Conservation (phyloP, 805 yeast genomes). For the Wickerhamomyces tratensis region DNA sequence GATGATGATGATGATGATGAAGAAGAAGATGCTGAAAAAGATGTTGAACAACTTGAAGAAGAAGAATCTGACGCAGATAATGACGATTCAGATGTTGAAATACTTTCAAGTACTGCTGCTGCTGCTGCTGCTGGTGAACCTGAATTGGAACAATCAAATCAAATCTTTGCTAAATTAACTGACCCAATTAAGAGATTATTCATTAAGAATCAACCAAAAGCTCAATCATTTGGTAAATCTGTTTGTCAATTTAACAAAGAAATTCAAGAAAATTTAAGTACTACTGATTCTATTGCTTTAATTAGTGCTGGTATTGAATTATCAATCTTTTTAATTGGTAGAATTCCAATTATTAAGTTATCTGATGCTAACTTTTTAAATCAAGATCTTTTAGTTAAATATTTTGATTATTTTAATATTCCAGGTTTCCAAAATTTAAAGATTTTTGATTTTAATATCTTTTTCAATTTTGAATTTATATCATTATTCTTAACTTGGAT, state of each 20-base stretch:
- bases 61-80: constrained; percentile 6
- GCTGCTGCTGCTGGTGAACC: constrained; percentile 1
- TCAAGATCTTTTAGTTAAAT: constrained; percentile 6
- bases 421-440: not conserved
- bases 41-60: constrained; percentile 2
- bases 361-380: constrained; percentile 11
- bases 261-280: constrained; percentile 15
- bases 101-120: not conserved
- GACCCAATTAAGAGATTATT: not conserved
- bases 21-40: constrained; percentile 14
- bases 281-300: constrained; percentile 17
- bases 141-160: constrained; percentile 1
- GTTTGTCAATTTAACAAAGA: constrained; percentile 4
- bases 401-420: too few species aligned
- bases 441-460: constrained; percentile 11
- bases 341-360: constrained; percentile 11
- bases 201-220: constrained; percentile 9
- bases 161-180: not conserved
- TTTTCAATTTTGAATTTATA: constrained; percentile 13
- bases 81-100: constrained; percentile 6
- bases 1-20: constrained; percentile 7
- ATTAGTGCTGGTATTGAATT: constrained; percentile 12
- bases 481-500: constrained; percentile 16
- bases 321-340: constrained; percentile 6
- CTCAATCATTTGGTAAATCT: constrained; percentile 3